A percentile compares a stretch with the other conserved stretches of the same genome.
Conservation (phyloP, 2,329 filamentous ascomycete species). For the Colletotrichum trifolii region DNA sequence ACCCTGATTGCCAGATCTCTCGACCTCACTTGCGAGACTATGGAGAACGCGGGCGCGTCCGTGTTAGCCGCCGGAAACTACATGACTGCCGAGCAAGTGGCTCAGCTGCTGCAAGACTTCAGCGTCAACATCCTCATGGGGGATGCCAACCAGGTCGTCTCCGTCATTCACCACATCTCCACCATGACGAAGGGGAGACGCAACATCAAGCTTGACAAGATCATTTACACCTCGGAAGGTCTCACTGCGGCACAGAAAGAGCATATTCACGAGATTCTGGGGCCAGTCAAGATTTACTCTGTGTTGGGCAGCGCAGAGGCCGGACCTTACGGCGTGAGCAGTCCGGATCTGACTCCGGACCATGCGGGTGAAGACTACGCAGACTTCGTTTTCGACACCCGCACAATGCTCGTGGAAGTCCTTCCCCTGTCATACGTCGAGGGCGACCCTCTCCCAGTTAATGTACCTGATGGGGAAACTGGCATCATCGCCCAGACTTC, state of each 20-base stretch:
- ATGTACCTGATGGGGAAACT: conserved; percentile 45
- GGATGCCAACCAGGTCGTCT: conserved; percentile 51
- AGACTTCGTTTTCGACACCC: conserved; percentile 53
- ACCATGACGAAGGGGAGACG: conserved; percentile 39
- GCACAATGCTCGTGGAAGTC: conserved; percentile 51
- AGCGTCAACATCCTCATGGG: conserved; percentile 51
- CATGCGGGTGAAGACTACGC: conserved; percentile 21
- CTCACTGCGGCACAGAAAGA: conserved; percentile 47
- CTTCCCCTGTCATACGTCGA: conserved; percentile 41
- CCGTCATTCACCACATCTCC: conserved; percentile 49
- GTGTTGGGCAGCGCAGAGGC: conserved; percentile 55
- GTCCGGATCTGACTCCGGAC: conserved; percentile 42
- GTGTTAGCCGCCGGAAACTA: conserved; percentile 49
- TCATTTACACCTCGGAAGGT: conserved; percentile 58
- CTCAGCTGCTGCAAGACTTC: conserved; percentile 44
- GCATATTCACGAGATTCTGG: conserved; percentile 46
- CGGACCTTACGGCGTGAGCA: conserved; percentile 51
- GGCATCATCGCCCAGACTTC: conserved; percentile 56
- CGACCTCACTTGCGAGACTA: conserved; percentile 51
- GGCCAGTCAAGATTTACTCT: conserved; percentile 50
- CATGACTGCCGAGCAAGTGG: conserved; percentile 42
- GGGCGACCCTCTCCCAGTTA: not conserved
- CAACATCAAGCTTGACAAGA: conserved; percentile 49
- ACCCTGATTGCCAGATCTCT: conserved; percentile 42
- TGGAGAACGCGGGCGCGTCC: conserved; percentile 54